Conservation (phyloP, 73 alveolate species). For the Paramecium caudatum region DNA sequence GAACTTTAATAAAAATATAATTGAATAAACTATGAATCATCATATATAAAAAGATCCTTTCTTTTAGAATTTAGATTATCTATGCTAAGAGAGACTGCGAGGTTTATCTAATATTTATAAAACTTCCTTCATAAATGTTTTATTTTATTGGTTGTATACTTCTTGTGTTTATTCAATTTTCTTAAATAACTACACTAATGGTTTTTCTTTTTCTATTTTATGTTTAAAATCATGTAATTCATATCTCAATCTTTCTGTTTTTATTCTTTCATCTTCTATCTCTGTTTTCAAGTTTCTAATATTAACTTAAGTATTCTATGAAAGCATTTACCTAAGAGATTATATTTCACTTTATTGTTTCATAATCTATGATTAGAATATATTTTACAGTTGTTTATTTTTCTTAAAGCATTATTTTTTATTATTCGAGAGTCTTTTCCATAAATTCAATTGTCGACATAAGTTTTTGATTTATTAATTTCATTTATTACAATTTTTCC, state of each 20-base stretch:
- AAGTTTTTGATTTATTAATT: not conserved
- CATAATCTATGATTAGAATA: not conserved
- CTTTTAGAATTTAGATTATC: too few relatives aligned
- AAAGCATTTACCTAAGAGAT: not conserved
- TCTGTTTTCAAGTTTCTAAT: conserved; percentile 29
- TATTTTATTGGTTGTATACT: conserved; percentile 42
- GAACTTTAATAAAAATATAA: too few relatives aligned
- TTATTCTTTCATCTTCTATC: conserved; percentile 36
- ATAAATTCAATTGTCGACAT: conserved; percentile 51
- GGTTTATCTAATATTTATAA: conserved; percentile 19
- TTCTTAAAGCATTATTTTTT: not conserved
- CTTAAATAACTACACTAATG: conserved; percentile 33
- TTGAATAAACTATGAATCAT: too few relatives aligned
- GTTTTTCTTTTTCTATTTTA: conserved; percentile 45
- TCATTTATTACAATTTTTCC: not conserved
- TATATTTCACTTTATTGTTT: conserved; percentile 10
- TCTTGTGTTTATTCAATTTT: conserved; percentile 54
- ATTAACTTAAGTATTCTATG: conserved; percentile 4
- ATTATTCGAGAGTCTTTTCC: conserved; percentile 8
- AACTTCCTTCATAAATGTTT: conserved; percentile 17
- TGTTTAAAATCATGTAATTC: conserved; percentile 22
- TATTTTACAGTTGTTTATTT: not conserved
- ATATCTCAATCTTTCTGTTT: conserved; percentile 43
- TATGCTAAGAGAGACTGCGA: conserved; percentile 15
- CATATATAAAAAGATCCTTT: too few relatives aligned